Evolutionary conservation across 2,329 filamentous ascomycete species (phyloP), one percentile per base, ranked within the genome.

Genomic region (Cytospora piceae): DNA sequence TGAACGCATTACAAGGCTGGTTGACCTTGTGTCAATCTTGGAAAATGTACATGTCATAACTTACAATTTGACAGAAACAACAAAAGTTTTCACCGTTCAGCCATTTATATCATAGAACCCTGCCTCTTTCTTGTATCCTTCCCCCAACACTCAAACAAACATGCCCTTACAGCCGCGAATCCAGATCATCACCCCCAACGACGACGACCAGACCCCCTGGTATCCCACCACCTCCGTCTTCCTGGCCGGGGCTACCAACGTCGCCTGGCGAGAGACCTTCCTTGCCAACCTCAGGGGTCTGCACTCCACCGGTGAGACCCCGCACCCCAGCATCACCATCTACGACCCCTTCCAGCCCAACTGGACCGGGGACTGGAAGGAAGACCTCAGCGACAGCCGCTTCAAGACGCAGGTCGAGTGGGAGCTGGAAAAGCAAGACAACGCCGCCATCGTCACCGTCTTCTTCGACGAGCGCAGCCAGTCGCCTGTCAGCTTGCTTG

Each of bases 401-500:
- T 89, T 85, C 74, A 74, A 73, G 11, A 74, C 81, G 49, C 88
- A 90, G 72, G 80, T 86, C 0, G 74, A 80, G 34, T 90, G 88
- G 87, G 88, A 90, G 76, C 77, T 90, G 2, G 77, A 82, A 20
- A 85, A 80, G 73, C 82, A 86, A 68, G 81, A 85, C 17, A 67
- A 68, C 1, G 84, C 84, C 0, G 79, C 83, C 69, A 71, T 89
- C 6, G 76, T 89, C 8, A 82, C 83, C 29, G 77, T 90, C 62
- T 87, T 84, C 72, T 86, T 89, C 64, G 80, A 85, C 55, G 76
- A 79, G 1, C 75, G 69, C 3, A 86, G 84, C 0, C 76, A 78
- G 56, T 85, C 85, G 9, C 84, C 85, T 1, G 79, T 89, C 31
- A 87, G 82, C 39, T 74, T 90, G 71, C 74, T 90, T 54, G 87